A percentile compares a stretch with the other conserved stretches of the same genome.
Conservation (phyloP, 192 early-diverging fungal species). For the Coemansia sp. region DNA sequence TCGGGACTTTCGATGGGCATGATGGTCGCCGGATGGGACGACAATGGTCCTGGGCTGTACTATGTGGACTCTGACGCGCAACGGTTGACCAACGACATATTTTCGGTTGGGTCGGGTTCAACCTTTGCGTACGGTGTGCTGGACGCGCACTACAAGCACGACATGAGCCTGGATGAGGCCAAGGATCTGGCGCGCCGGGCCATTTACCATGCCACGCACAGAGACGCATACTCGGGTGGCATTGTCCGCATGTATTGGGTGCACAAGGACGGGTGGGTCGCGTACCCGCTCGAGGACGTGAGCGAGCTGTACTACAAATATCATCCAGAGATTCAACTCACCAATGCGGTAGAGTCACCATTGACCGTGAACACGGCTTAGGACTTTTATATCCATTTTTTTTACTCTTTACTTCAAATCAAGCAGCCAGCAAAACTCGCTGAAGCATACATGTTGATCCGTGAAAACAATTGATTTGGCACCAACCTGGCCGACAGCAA, state of each 20-base stretch:
- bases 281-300: constrained; percentile 81
- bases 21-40: constrained; percentile 98
- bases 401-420: neutral
- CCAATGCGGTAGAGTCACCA: constrained; percentile 38
- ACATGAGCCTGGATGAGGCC: constrained; percentile 82
- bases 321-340: constrained; percentile 39
- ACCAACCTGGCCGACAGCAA: neutral
- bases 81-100: constrained; percentile 80
- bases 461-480: neutral
- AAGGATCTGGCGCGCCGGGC: constrained; percentile 86
- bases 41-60: constrained; percentile 84
- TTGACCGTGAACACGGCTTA: constrained; percentile 13
- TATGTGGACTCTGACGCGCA: constrained; percentile 97
- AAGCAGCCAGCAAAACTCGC: neutral
- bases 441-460: neutral
- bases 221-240: constrained; percentile 93
- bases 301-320: constrained; percentile 79
- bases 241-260: constrained; percentile 91
- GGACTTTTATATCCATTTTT: neutral
- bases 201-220: constrained; percentile 94
- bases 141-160: constrained; percentile 81
- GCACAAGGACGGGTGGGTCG: constrained; percentile 85
- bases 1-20: constrained; percentile 99
- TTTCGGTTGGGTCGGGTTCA: constrained; percentile 98
- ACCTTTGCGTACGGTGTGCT: constrained; percentile 99